phyloP scores from a whole-genome alignment of 176 grass and related monocot species.

The Otatea glauca region DNA sequence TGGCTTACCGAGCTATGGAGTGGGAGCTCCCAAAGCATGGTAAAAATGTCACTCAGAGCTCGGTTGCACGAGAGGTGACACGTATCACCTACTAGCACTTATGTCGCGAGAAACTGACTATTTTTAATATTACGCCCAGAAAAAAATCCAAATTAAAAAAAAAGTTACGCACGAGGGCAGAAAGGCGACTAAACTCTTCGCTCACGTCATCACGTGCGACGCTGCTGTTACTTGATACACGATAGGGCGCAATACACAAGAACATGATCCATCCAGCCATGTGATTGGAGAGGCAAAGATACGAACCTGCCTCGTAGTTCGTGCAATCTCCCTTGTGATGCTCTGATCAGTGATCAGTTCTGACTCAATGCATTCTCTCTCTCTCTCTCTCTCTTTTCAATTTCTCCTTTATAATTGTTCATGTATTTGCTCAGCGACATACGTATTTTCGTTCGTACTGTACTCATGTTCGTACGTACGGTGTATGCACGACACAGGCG shows the following conservation, averaged over 20 bases:
- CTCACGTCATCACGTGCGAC: constrained; percentile 6
- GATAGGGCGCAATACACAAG: not conserved
- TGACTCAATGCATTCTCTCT: not conserved
- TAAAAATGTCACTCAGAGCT: too few species aligned
- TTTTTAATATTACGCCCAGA: too few species aligned
- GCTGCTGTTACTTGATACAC: not conserved
- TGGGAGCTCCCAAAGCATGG: too few species aligned
- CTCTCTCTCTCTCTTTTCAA: too few species aligned
- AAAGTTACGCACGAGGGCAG: too few species aligned
- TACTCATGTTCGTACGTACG: not conserved
- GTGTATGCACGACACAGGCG: constrained; percentile 34
- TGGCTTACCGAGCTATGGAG: too few species aligned
- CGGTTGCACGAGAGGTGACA: too few species aligned
- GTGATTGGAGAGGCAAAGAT: constrained; percentile 28
- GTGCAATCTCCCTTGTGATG: not conserved
- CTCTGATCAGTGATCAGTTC: too few species aligned
- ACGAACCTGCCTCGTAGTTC: not conserved
- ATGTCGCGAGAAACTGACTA: too few species aligned
- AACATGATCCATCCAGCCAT: constrained; percentile 14
- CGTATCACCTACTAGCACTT: too few species aligned
- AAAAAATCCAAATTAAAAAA: too few species aligned
- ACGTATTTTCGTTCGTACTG: not conserved
- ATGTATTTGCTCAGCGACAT: not conserved
- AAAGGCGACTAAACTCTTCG: too few species aligned
- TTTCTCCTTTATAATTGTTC: not conserved